Base-by-base conservation (phyloP, 164 flowering plant species). In the Stephania cephalantha region DNA sequence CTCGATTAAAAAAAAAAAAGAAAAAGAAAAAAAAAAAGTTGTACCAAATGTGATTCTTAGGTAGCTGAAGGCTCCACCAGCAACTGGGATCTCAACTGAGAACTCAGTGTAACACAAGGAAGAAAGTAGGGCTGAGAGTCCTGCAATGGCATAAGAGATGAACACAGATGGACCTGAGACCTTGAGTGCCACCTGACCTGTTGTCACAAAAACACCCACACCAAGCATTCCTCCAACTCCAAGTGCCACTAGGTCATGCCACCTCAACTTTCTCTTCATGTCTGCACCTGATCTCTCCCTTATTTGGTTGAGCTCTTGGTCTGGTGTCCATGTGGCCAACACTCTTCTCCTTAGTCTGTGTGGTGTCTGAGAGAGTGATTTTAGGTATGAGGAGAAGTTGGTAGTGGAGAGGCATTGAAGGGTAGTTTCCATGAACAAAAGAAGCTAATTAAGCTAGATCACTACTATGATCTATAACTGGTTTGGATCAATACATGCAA, bases 201-300 rank as follows among this genome's bases (percentile, higher is more conserved):
- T 90, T 7, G 98, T 90, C 76, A 93, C 91, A 75, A 95, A 95
- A 50, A 95, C 95, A 13, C 98, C 98, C 75, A 85, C 97, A 42
- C 98, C 98, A 20, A 95, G 90, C 98, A 95, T 95, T 13, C 98
- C 98, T 22, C 97, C 97, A 25, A 93, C 80, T 65, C 98, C 97
- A 73, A 95, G 87, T 12, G 91, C 97, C 1, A 92, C 75, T 25
- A 93, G 83, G 74, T 95, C 98, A 80, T 85, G 83, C 94, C 95
- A 91, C 68, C 71, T 75, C 63, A 95, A 95, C 78, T 85, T 90
- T 78, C 94, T 86, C 79, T 87, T 88, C 97, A 95, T 90, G 83
- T 89, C 91, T 48, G 95, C 88, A 64, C 97, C 97, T 48, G 98
- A 93, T 82, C 97, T 81, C 30, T 79, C 81, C 81, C 97, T 78